Conservation (phyloP, 441 rosid species). For the Gossypium gossypioides region DNA sequence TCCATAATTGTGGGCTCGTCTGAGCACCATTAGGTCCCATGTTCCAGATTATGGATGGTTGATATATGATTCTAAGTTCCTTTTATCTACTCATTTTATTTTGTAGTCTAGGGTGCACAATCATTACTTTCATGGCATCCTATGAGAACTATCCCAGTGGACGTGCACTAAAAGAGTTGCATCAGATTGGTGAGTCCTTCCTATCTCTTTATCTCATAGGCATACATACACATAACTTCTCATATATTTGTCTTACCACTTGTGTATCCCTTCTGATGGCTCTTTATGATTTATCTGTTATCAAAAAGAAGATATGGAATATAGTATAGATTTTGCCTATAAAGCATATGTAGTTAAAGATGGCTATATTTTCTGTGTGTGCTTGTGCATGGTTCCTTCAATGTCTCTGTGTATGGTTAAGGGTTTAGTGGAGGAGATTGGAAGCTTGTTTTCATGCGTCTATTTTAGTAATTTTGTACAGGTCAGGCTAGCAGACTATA, state of each 20-base stretch:
- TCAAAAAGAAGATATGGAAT: neutral
- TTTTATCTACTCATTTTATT: conserved; percentile 24
- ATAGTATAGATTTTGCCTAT: neutral
- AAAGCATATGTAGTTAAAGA: neutral
- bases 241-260: neutral
- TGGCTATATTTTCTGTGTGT: neutral
- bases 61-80: conserved; percentile 1
- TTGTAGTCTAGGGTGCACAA: conserved; percentile 82
- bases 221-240: neutral
- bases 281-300: neutral
- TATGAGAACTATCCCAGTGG: conserved; percentile 89
- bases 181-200: conserved; percentile 52
- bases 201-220: neutral
- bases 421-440: neutral
- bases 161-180: conserved; percentile 69
- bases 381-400: neutral
- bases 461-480: neutral
- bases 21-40: neutral
- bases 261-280: neutral
- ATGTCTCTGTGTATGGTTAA: neutral
- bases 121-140: conserved; percentile 69
- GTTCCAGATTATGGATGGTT: neutral
- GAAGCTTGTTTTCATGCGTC: neutral
- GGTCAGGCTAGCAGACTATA: neutral
- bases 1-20: neutral